These are phyloP conservation scores for Coemansia sp. DNA, from an alignment of 192 early-diverging fungal species.

Conservation along the genomic window DNA sequence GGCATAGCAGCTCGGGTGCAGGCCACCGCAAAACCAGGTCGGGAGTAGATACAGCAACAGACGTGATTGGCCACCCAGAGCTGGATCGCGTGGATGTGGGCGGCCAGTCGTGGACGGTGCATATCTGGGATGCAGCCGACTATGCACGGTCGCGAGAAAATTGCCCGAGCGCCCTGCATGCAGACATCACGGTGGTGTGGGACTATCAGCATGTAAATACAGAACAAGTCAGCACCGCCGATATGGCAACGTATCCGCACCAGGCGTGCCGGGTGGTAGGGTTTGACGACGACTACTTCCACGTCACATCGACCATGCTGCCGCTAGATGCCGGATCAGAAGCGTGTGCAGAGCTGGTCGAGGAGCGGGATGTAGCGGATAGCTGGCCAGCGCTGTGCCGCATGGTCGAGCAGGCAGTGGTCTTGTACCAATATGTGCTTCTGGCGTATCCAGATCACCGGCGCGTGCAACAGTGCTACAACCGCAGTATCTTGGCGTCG, in stretches of 20 bases:
- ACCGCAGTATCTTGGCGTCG: constrained; percentile 52
- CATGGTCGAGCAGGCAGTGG: constrained; percentile 44
- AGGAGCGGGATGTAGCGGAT: constrained; percentile 47
- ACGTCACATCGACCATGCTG: constrained; percentile 40
- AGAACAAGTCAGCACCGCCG: background rate
- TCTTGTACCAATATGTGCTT: constrained; percentile 48
- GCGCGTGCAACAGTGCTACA: constrained; percentile 54
- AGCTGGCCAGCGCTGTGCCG: constrained; percentile 49
- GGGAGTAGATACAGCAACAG: constrained; percentile 5
- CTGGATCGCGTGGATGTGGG: constrained; percentile 53
- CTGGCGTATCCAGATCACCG: constrained; percentile 51
- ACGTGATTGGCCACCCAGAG: constrained; percentile 35
- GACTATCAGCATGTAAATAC: constrained; percentile 36
- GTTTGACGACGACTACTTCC: constrained; percentile 46
- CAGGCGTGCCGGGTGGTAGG: constrained; percentile 47
- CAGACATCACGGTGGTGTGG: constrained; percentile 50
- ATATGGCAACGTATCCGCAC: constrained; percentile 28
- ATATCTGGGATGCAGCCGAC: constrained; percentile 45
- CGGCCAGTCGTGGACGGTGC: constrained; percentile 50
- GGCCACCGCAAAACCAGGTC: constrained; percentile 24
- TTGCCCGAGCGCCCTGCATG: constrained; percentile 35
- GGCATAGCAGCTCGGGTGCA: constrained; percentile 33
- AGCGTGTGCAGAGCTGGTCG: constrained; percentile 42
- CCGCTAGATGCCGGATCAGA: constrained; percentile 26
- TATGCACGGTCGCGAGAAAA: constrained; percentile 28